A percentile compares a stretch with the other conserved stretches of the same genome.
These are phyloP conservation scores for Magnusiomyces paraingens DNA, from an alignment of 1,139 yeast genomes.

Conservation along the genomic window DNA sequence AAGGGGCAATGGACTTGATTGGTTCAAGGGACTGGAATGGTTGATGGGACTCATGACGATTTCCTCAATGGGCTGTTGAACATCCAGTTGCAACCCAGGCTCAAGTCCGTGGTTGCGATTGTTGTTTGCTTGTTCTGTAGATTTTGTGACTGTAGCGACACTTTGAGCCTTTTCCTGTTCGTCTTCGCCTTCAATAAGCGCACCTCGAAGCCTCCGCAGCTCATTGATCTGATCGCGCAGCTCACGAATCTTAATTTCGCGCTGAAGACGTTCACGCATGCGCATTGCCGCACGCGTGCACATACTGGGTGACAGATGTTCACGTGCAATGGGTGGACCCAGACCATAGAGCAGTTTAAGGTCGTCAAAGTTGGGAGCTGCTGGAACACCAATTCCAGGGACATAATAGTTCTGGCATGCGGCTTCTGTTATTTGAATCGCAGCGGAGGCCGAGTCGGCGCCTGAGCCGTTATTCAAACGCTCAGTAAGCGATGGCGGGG, in stretches of 20 bases:
- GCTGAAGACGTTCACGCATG: not conserved
- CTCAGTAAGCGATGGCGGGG: not conserved
- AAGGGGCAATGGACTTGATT: too few species aligned
- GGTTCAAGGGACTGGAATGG: too few species aligned
- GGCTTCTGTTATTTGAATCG: not conserved
- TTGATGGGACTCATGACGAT: too few species aligned
- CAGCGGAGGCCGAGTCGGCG: not conserved
- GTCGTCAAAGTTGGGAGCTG: slow-evolving; percentile 4
- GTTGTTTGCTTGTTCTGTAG: not conserved
- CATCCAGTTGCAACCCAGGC: not conserved
- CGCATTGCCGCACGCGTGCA: slow-evolving; percentile 1
- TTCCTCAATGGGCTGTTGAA: too few species aligned
- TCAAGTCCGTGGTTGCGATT: not conserved
- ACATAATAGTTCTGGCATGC: slow-evolving; percentile 1
- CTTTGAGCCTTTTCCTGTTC: slow-evolving; percentile 27
- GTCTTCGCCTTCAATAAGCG: not conserved
- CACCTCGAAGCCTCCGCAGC: not conserved
- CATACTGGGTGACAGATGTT: slow-evolving; percentile 4
- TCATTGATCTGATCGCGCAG: not conserved
- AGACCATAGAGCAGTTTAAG: slow-evolving; percentile 6
- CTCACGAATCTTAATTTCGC: not conserved
- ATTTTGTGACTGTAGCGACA: slow-evolving; percentile 40
- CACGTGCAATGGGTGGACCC: slow-evolving; percentile 5
- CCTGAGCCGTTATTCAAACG: not conserved
- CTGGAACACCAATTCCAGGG: slow-evolving; percentile 4